Conservation (phyloP, 2,329 filamentous ascomycete genomes). For the Sporothrix pseudoabietina region DNA sequence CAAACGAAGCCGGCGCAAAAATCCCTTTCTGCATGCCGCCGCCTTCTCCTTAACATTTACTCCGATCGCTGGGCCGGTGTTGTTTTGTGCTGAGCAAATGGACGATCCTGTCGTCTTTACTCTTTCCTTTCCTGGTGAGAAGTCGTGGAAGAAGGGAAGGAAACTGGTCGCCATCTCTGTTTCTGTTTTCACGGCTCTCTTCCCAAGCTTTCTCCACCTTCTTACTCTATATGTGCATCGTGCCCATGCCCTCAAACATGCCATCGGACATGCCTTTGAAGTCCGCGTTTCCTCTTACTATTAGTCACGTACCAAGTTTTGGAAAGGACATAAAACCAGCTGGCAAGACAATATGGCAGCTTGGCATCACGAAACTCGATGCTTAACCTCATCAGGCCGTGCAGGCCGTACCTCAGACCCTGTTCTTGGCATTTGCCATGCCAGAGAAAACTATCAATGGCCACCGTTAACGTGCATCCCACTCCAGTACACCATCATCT, state of each 20-base stretch:
- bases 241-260: background rate
- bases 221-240: background rate
- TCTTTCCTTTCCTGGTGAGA: background rate
- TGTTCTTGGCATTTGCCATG: background rate
- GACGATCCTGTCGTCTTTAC: background rate
- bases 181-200: background rate
- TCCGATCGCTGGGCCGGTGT: background rate
- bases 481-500: background rate
- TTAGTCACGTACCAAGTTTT: background rate
- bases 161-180: background rate
- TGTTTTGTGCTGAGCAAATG: slow-evolving; percentile 7
- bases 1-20: background rate
- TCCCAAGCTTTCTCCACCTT: background rate
- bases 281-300: background rate
- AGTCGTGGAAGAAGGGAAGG: background rate
- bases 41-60: background rate
- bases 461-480: background rate
- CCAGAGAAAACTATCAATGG: background rate
- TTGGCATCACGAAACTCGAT: background rate
- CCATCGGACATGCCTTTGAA: background rate
- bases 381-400: background rate
- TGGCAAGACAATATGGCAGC: background rate
- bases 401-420: background rate
- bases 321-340: background rate
- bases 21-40: background rate